A percentile compares a stretch with the other conserved stretches of the same genome.
These are phyloP conservation scores for Podila verticillata DNA, from an alignment of 192 early-diverging fungal species.

Conservation along the genomic window DNA sequence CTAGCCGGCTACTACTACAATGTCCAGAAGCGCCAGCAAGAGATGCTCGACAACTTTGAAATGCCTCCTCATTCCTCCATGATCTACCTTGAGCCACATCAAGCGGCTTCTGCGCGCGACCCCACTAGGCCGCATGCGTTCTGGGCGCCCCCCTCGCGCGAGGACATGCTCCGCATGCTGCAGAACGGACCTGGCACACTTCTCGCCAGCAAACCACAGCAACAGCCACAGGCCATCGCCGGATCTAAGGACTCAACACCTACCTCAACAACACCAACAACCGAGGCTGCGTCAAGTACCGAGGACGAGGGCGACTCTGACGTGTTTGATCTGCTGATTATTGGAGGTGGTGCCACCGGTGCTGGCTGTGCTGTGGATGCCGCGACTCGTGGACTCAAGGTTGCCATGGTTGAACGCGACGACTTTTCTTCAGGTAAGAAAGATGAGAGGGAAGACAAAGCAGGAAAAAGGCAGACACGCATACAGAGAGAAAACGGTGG, in stretches of 20 bases:
- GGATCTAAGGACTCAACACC: not conserved
- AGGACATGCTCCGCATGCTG: slow-evolving; percentile 76
- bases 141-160: slow-evolving; percentile 79
- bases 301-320: slow-evolving; percentile 29
- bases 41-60: slow-evolving; percentile 24
- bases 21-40: slow-evolving; percentile 2
- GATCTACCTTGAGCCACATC: slow-evolving; percentile 43
- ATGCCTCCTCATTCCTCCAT: slow-evolving; percentile 41
- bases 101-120: slow-evolving; percentile 11
- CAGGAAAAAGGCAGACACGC: not conserved
- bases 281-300: not conserved
- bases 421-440: slow-evolving; percentile 86
- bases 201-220: slow-evolving; percentile 50
- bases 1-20: slow-evolving; percentile 37
- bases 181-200: slow-evolving; percentile 56
- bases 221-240: not conserved
- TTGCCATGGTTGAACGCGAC: slow-evolving; percentile 95
- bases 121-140: slow-evolving; percentile 67
- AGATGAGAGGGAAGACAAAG: not conserved
- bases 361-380: slow-evolving; percentile 93
- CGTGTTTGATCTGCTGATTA: slow-evolving; percentile 87
- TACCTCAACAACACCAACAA: not conserved
- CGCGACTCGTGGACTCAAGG: slow-evolving; percentile 89
- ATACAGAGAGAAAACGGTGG: slow-evolving; percentile 1
- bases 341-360: slow-evolving; percentile 97